Percentiles rank a stretch among this genome's conserved stretches.
phyloP scores from a whole-genome alignment of 768 basidiomycete species.

The Pleurotus sapidus region DNA sequence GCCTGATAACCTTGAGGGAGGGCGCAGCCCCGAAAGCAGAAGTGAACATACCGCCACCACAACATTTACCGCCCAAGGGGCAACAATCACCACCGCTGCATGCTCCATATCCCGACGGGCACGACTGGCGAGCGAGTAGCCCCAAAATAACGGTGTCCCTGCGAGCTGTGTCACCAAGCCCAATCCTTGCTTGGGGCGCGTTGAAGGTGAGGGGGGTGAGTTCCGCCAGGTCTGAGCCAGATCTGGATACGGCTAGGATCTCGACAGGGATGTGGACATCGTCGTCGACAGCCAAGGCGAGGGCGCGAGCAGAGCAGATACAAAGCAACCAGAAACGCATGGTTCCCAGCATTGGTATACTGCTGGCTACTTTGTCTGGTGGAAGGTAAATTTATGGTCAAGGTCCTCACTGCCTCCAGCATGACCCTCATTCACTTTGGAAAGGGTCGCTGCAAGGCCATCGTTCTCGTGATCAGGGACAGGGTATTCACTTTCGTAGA shows the following conservation, averaged over 20 bases:
- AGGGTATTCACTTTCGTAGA: too few species aligned
- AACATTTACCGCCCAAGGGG: constrained; percentile 3
- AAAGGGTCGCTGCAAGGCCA: too few species aligned
- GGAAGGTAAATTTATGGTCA: too few species aligned
- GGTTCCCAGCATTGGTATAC: not conserved
- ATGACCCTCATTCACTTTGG: too few species aligned
- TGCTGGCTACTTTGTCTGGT: too few species aligned
- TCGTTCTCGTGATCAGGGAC: too few species aligned
- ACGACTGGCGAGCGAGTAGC: constrained; percentile 2
- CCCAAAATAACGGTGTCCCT: not conserved
- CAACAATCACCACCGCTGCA: constrained; percentile 3
- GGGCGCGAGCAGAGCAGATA: not conserved
- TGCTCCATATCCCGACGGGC: not conserved
- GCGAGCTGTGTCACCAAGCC: not conserved
- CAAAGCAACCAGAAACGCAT: constrained; percentile 2
- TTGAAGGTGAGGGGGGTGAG: not conserved
- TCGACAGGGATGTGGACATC: constrained; percentile 3
- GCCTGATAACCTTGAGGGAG: not conserved
- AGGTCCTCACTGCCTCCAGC: too few species aligned
- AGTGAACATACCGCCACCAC: not conserved
- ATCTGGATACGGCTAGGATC: not conserved
- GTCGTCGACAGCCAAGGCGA: not conserved
- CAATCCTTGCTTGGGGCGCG: not conserved
- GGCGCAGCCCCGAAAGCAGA: not conserved
- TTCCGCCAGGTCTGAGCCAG: not conserved